Evolutionary conservation across 768 basidiomycete genomes (phyloP).

Genomic region (Termitomyces sp.): DNA sequence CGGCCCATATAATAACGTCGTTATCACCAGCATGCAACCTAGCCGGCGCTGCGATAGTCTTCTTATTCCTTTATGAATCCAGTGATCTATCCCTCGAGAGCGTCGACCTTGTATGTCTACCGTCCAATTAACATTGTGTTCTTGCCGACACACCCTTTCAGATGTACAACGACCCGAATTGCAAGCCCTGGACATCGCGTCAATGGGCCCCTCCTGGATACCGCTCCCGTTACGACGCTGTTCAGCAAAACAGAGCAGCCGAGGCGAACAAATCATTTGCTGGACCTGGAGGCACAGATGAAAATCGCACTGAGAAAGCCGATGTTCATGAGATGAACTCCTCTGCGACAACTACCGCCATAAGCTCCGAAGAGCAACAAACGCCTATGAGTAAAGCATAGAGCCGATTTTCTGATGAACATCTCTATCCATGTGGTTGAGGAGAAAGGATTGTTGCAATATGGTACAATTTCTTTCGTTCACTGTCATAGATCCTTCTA

Average conservation of each 20-base stretch:
- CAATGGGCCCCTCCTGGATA: constrained; percentile 59
- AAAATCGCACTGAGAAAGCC: constrained; percentile 4
- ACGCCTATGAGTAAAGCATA: not conserved
- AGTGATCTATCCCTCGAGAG: constrained; percentile 60
- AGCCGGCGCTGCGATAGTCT: constrained; percentile 54
- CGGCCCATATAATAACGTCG: not conserved
- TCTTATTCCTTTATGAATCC: constrained; percentile 72
- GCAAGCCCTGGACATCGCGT: constrained; percentile 62
- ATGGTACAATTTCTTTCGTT: not conserved
- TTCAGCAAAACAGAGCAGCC: constrained; percentile 34
- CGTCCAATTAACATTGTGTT: not conserved
- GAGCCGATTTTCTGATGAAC: not conserved
- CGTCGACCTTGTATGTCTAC: constrained; percentile 43
- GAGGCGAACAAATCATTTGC: constrained; percentile 26
- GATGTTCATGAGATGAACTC: not conserved
- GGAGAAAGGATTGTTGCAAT: not conserved
- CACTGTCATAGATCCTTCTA: not conserved
- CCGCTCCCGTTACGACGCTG: constrained; percentile 36
- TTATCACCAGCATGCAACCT: constrained; percentile 45
- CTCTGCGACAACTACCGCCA: not conserved
- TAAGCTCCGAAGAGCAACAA: not conserved
- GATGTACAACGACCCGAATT: constrained; percentile 62
- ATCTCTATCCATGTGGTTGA: not conserved
- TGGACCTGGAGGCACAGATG: not conserved
- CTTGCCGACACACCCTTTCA: constrained; percentile 10